Evolutionary conservation across 2,329 filamentous ascomycete genomes (phyloP).

Genomic region (Eutypa lata): DNA sequence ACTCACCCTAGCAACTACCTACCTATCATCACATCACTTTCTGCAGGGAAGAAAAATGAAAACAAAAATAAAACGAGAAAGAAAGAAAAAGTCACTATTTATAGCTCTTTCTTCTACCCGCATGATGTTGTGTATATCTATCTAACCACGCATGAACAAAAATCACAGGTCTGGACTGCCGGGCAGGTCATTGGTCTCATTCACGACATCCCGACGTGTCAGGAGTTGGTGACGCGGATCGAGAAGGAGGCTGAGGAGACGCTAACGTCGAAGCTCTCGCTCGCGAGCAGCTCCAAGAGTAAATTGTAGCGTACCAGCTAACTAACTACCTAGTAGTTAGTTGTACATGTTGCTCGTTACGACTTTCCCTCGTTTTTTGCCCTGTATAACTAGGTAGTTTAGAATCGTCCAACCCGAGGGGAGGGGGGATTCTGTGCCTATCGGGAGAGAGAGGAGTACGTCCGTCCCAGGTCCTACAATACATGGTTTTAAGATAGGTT

Average conservation of each 20-base stretch:
- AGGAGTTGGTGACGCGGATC: slow-evolving; percentile 66
- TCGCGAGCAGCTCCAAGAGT: slow-evolving; percentile 52
- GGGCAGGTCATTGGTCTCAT: slow-evolving; percentile 92
- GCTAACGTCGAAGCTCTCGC: slow-evolving; percentile 54
- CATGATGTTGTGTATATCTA: too few species aligned
- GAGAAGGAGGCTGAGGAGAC: slow-evolving; percentile 72
- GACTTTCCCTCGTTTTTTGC: neutral
- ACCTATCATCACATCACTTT: neutral
- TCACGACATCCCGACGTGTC: slow-evolving; percentile 77
- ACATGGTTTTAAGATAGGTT: too few species aligned
- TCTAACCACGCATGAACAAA: too few species aligned
- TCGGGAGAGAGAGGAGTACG: too few species aligned
- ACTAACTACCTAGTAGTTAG: too few species aligned
- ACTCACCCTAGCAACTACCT: neutral
- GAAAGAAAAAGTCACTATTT: too few species aligned
- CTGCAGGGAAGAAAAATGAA: too few species aligned
- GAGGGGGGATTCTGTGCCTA: too few species aligned
- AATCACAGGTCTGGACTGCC: slow-evolving; percentile 81
- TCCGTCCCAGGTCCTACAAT: too few species aligned
- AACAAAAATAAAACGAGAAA: too few species aligned
- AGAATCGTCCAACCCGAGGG: too few species aligned
- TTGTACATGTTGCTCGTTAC: neutral
- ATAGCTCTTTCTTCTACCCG: too few species aligned
- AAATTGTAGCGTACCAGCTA: slow-evolving; percentile 64
- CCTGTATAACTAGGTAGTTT: neutral